Percentiles rank a stretch among this genome's conserved stretches.
Evolutionary conservation across 1,284 basidiomycete species (phyloP).

Genomic region (Fomitopsis palustris): DNA sequence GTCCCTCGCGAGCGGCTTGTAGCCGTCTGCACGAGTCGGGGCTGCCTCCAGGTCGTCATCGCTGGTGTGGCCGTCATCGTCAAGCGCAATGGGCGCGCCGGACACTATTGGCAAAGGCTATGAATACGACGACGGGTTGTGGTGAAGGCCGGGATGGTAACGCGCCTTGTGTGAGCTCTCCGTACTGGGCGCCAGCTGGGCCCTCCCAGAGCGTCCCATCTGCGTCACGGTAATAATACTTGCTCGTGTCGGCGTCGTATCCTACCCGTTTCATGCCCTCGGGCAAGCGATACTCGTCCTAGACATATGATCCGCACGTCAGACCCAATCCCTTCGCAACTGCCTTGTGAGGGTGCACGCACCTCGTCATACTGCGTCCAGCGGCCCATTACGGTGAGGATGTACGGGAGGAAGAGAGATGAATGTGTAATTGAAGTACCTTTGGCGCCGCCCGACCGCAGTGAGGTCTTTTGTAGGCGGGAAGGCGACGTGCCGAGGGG

Average conservation of each 20-base stretch:
- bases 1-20: slow-evolving; percentile 49
- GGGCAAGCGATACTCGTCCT: slow-evolving; percentile 40
- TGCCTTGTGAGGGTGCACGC: slow-evolving; percentile 6
- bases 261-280: slow-evolving; percentile 41
- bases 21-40: slow-evolving; percentile 48
- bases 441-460: not conserved
- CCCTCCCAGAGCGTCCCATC: slow-evolving; percentile 36
- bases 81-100: slow-evolving; percentile 16
- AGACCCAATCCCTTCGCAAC: slow-evolving; percentile 4
- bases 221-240: slow-evolving; percentile 33
- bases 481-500: not conserved
- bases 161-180: slow-evolving; percentile 34
- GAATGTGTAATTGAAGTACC: slow-evolving; percentile 5
- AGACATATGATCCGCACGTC: not conserved
- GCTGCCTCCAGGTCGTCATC: slow-evolving; percentile 56
- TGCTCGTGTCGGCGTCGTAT: slow-evolving; percentile 39
- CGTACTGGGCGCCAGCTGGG: slow-evolving; percentile 31
- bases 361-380: slow-evolving; percentile 42
- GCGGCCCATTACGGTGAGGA: slow-evolving; percentile 29
- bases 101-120: slow-evolving; percentile 14
- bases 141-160: slow-evolving; percentile 7
- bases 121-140: not conserved
- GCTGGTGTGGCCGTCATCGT: slow-evolving; percentile 20
- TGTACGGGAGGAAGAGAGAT: not conserved
- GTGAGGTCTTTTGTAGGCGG: slow-evolving; percentile 4